Percentiles rank a stretch among this genome's conserved stretches.
phyloP scores from a whole-genome alignment of 495 filamentous ascomycete genomes.

The Hypoxylon fuscum region DNA sequence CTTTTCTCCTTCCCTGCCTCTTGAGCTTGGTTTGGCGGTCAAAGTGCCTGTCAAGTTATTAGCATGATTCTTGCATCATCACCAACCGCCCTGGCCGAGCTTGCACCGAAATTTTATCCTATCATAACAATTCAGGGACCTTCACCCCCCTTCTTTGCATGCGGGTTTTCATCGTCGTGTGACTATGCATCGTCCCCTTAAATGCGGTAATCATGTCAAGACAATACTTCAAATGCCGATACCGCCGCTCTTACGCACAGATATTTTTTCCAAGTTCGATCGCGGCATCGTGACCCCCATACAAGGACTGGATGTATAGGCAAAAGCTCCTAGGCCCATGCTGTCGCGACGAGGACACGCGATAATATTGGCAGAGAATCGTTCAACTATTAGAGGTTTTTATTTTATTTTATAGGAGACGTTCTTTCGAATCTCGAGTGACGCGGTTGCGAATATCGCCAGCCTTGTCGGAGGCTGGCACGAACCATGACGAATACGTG shows the following conservation, averaged over 20 bases:
- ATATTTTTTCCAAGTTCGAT: constrained; percentile 15
- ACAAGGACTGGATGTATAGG: no score
- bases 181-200: constrained; percentile 38
- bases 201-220: constrained; percentile 36
- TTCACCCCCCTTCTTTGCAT: constrained; percentile 35
- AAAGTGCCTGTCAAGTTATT: constrained; percentile 32
- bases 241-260: constrained; percentile 31
- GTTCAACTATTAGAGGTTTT: no score
- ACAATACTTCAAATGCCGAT: constrained; percentile 39
- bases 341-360: no score
- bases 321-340: no score
- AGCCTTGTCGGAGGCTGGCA: constrained; percentile 20
- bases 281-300: constrained; percentile 27
- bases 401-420: no score
- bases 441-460: constrained; percentile 18
- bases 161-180: constrained; percentile 37
- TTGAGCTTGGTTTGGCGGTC: constrained; percentile 41
- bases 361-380: no score
- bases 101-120: constrained; percentile 40
- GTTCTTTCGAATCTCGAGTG: constrained; percentile 28
- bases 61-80: constrained; percentile 46
- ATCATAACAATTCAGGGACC: constrained; percentile 32
- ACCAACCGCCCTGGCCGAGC: constrained; percentile 43
- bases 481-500: constrained; percentile 31
- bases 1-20: constrained; percentile 20